A percentile compares a stretch with the other conserved stretches of the same genome.
These are phyloP conservation scores for Aspergillus pseudoterreus DNA, from an alignment of 2,329 filamentous ascomycete genomes.

Conservation along the genomic window DNA sequence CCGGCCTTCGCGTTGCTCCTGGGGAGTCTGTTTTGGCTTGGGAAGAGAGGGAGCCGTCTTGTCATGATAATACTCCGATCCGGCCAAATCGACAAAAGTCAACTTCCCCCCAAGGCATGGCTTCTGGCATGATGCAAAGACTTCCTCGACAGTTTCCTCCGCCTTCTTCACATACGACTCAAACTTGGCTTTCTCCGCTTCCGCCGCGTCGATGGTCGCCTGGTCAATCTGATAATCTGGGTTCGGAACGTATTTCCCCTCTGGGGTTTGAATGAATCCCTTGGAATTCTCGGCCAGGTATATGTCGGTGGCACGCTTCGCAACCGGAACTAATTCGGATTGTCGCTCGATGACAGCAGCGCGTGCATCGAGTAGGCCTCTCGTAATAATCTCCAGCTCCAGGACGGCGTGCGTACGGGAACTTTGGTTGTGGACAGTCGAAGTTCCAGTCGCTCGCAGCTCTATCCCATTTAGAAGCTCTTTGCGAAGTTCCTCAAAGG, in stretches of 20 bases:
- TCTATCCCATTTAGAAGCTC: slow-evolving; percentile 28
- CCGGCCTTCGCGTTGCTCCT: slow-evolving; percentile 40
- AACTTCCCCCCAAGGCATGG: slow-evolving; percentile 39
- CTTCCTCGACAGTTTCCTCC: slow-evolving; percentile 26
- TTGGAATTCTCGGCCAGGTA: slow-evolving; percentile 38
- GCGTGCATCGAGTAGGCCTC: slow-evolving; percentile 32
- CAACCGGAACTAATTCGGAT: slow-evolving; percentile 45
- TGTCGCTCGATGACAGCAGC: slow-evolving; percentile 40
- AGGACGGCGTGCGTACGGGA: slow-evolving; percentile 45
- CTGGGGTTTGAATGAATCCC: slow-evolving; percentile 22
- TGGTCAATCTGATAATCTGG: slow-evolving; percentile 37
- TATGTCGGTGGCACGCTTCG: slow-evolving; percentile 41
- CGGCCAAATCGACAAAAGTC: slow-evolving; percentile 47
- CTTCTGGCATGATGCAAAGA: slow-evolving; percentile 21
- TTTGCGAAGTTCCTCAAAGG: slow-evolving; percentile 28
- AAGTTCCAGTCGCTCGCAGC: slow-evolving; percentile 34
- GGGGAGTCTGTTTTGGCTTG: slow-evolving; percentile 28
- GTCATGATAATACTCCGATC: slow-evolving; percentile 41
- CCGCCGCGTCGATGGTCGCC: slow-evolving; percentile 37
- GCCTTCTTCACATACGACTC: slow-evolving; percentile 33
- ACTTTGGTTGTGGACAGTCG: slow-evolving; percentile 43
- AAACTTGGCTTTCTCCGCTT: slow-evolving; percentile 35
- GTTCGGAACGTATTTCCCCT: slow-evolving; percentile 33
- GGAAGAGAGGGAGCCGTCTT: slow-evolving; percentile 10
- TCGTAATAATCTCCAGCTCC: slow-evolving; percentile 42